Conservation (phyloP, 305 asterid genomes). For the Fraxinus sp. region DNA sequence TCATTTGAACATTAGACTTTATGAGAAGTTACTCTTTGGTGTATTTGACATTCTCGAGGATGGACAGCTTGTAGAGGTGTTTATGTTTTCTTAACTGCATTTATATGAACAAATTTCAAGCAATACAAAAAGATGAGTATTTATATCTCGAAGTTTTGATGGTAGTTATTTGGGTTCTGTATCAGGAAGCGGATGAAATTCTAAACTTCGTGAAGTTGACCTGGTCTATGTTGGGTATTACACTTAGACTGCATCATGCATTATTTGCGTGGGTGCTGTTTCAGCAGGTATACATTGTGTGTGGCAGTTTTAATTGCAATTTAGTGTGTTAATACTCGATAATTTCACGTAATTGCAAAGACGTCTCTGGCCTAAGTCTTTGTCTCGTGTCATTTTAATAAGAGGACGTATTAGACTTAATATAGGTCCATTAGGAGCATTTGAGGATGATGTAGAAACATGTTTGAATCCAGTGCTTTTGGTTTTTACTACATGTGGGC, state of each 20-base stretch:
- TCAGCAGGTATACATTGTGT: constrained; percentile 67
- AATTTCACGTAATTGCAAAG: constrained; percentile 4
- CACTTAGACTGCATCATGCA: constrained; percentile 70
- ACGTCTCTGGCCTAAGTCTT: background rate
- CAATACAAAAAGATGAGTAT: background rate
- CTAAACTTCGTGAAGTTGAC: constrained; percentile 70
- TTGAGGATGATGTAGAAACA: constrained; percentile 14
- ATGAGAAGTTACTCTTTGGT: constrained; percentile 80
- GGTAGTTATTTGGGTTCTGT: constrained; percentile 22
- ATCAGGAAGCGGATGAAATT: constrained; percentile 86
- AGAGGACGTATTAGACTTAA: background rate
- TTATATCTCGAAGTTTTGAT: background rate
- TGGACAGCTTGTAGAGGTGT: constrained; percentile 86
- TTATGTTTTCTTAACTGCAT: constrained; percentile 14
- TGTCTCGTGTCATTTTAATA: background rate
- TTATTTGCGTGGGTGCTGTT: constrained; percentile 89
- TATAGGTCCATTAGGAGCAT: constrained; percentile 3
- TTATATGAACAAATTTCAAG: background rate
- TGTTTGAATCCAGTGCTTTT: constrained; percentile 18
- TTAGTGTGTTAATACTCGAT: background rate
- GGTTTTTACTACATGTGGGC: background rate
- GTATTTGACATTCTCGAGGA: constrained; percentile 93
- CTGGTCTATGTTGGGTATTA: constrained; percentile 88
- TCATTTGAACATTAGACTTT: constrained; percentile 76
- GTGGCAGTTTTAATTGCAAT: constrained; percentile 5